These are phyloP conservation scores for Laetiporus sulphureus DNA, from an alignment of 1,284 basidiomycete species.

Conservation along the genomic window DNA sequence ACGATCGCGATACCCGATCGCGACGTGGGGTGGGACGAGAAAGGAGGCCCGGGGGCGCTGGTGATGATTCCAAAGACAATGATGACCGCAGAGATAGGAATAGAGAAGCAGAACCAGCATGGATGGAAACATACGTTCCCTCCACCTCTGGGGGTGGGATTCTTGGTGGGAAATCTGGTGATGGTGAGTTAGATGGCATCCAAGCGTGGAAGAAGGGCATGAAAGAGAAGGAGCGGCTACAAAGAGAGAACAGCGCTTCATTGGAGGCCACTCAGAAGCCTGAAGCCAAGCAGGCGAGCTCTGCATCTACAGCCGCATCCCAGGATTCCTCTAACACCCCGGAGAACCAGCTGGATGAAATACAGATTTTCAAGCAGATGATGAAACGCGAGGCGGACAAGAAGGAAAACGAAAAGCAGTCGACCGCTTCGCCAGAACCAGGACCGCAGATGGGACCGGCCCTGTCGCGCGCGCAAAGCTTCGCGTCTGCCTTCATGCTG, in stretches of 20 bases:
- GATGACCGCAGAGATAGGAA: constrained; percentile 50
- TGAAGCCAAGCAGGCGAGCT: constrained; percentile 14
- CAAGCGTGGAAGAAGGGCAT: constrained; percentile 88
- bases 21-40: constrained; percentile 58
- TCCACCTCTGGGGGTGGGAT: constrained; percentile 49
- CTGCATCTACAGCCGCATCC: constrained; percentile 1
- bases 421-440: no score
- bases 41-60: constrained; percentile 36
- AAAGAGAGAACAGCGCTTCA: constrained; percentile 28
- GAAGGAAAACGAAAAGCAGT: constrained; percentile 37
- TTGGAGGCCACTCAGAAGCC: constrained; percentile 24
- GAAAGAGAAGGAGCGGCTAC: constrained; percentile 72
- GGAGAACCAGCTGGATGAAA: constrained; percentile 60
- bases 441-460: no score
- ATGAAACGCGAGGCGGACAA: constrained; percentile 81
- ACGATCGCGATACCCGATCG: constrained; percentile 57
- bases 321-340: constrained; percentile 21
- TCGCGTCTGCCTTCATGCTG: no score
- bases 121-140: constrained; percentile 87
- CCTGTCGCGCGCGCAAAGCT: no score
- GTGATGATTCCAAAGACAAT: constrained; percentile 50
- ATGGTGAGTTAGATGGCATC: constrained; percentile 76
- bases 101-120: constrained; percentile 81
- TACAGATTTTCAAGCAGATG: constrained; percentile 79
- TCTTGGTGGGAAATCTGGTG: constrained; percentile 49